A percentile compares a stretch with the other conserved stretches of the same genome.
Evolutionary conservation across 2,329 filamentous ascomycete species (phyloP).

Genomic region (Exophiala xenobiotica): DNA sequence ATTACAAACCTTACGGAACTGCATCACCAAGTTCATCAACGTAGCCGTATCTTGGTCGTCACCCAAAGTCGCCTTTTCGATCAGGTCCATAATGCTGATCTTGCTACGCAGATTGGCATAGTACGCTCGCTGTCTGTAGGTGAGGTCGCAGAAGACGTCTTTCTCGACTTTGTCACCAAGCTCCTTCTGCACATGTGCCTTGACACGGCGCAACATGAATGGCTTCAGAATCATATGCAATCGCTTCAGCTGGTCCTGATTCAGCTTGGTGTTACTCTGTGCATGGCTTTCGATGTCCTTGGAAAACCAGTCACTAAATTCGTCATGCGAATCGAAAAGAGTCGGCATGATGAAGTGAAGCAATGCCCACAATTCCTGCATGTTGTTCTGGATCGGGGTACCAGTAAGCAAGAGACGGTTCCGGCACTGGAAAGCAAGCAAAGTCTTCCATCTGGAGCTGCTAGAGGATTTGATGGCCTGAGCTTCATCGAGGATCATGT

Average conservation of each 20-base stretch:
- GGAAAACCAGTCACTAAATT: conserved; percentile 55
- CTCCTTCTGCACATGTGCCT: conserved; percentile 99
- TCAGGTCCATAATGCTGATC: conserved; percentile 97
- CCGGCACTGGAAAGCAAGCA: conserved; percentile 90
- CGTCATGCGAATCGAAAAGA: conserved; percentile 68
- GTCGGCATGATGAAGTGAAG: conserved; percentile 99
- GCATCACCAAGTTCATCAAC: conserved; percentile 99
- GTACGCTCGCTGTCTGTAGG: conserved; percentile 90
- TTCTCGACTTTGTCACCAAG: conserved; percentile 97
- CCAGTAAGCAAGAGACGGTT: conserved; percentile 92
- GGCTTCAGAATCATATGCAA: conserved; percentile 99
- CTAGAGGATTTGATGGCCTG: conserved; percentile 98
- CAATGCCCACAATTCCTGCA: conserved; percentile 97
- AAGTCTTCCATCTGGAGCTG: conserved; percentile 94
- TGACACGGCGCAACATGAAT: conserved; percentile 98
- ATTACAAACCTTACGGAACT: conserved; percentile 99
- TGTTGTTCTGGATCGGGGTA: conserved; percentile 99
- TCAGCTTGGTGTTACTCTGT: conserved; percentile 98
- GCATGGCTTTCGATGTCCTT: conserved; percentile 89
- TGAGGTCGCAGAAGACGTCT: conserved; percentile 94
- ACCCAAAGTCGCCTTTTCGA: conserved; percentile 92
- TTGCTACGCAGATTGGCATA: conserved; percentile 92
- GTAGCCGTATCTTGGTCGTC: conserved; percentile 94
- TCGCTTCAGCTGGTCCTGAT: conserved; percentile 94
- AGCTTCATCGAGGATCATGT: conserved; percentile 99